These are phyloP conservation scores for Aspergillus neoniger DNA, from an alignment of 2,329 filamentous ascomycete genomes.

Conservation along the genomic window DNA sequence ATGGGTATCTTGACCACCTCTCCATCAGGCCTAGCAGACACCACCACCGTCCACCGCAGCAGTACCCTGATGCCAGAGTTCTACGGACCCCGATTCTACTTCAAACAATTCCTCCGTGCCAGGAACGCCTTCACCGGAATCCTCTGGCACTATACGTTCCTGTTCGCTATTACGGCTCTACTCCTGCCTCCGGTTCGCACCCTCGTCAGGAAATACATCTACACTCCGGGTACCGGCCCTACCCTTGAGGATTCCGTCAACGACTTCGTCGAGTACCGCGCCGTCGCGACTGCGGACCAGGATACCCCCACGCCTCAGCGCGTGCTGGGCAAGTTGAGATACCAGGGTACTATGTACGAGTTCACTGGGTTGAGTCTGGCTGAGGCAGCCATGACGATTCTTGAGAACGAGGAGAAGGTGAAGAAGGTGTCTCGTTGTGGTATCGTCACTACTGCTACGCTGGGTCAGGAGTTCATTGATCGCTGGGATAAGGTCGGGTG, in stretches of 20 bases:
- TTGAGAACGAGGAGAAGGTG: constrained; percentile 45
- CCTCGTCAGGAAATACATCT: constrained; percentile 50
- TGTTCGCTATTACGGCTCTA: constrained; percentile 50
- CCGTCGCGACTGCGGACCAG: constrained; percentile 48
- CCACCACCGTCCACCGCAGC: constrained; percentile 60
- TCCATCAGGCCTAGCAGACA: constrained; percentile 55
- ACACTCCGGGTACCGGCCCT: constrained; percentile 55
- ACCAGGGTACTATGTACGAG: constrained; percentile 46
- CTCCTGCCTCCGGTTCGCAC: constrained; percentile 56
- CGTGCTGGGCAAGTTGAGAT: constrained; percentile 45
- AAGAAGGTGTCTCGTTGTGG: constrained; percentile 47
- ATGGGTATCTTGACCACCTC: constrained; percentile 61
- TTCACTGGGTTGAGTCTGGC: constrained; percentile 47
- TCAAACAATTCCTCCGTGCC: constrained; percentile 58
- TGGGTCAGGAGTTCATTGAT: constrained; percentile 51
- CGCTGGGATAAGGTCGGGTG: constrained; percentile 48
- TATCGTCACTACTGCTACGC: constrained; percentile 50
- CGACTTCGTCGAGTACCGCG: constrained; percentile 46
- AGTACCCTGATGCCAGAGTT: constrained; percentile 60
- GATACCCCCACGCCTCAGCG: constrained; percentile 37
- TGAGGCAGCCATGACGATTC: constrained; percentile 49
- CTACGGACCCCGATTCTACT: constrained; percentile 61
- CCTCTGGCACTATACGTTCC: constrained; percentile 52
- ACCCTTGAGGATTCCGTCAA: constrained; percentile 44
- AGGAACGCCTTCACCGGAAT: constrained; percentile 52